These are phyloP conservation scores for Tricholoma sp. DNA, from an alignment of 768 basidiomycete genomes.

Conservation along the genomic window DNA sequence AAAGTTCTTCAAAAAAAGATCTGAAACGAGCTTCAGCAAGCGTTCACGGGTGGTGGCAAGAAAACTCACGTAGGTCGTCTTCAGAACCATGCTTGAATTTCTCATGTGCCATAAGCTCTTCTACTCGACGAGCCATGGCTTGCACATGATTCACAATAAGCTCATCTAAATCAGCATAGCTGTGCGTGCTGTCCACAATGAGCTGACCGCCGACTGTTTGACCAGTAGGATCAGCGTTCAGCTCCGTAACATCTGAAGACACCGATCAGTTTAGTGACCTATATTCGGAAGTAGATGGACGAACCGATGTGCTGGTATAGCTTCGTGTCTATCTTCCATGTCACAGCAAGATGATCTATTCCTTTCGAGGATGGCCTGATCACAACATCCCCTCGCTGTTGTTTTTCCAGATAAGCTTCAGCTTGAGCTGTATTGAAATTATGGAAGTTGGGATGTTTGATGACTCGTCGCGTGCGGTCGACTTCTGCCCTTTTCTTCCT, in stretches of 20 bases:
- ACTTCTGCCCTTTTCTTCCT: constrained; percentile 85
- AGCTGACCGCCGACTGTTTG: constrained; percentile 61
- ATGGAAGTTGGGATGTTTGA: constrained; percentile 98
- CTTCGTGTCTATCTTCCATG: constrained; percentile 97
- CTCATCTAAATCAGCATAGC: constrained; percentile 93
- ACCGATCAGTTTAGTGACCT: background rate
- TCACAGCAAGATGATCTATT: constrained; percentile 88
- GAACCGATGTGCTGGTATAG: constrained; percentile 94
- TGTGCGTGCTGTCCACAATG: constrained; percentile 71
- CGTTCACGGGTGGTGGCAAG: background rate
- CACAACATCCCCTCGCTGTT: constrained; percentile 93
- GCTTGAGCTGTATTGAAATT: constrained; percentile 89
- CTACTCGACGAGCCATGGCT: constrained; percentile 88
- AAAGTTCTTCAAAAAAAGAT: constrained; percentile 83
- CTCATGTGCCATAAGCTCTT: constrained; percentile 92
- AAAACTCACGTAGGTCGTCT: constrained; percentile 82
- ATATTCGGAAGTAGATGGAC: constrained; percentile 16
- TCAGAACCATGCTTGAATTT: constrained; percentile 89
- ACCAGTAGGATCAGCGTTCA: constrained; percentile 69
- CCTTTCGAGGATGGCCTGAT: constrained; percentile 97
- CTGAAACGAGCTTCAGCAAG: constrained; percentile 33
- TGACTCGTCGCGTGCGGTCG: constrained; percentile 74
- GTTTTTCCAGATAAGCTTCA: constrained; percentile 82
- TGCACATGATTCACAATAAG: constrained; percentile 95
- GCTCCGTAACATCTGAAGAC: constrained; percentile 69